Base-by-base conservation (phyloP, 73 alveolate species). In the Durusdinium trenchii region DNA sequence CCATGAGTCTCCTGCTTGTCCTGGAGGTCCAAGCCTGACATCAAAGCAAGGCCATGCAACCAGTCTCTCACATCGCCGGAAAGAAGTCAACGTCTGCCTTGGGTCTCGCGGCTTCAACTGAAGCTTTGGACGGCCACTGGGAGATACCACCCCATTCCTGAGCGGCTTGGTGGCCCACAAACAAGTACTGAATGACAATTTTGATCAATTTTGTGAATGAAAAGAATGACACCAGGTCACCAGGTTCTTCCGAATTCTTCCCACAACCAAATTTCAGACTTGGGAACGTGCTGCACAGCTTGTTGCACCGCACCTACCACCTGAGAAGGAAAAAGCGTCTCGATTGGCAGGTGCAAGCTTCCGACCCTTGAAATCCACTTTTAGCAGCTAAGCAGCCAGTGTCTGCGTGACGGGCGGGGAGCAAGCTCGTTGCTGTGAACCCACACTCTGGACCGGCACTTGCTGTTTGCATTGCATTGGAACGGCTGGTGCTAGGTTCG, bases 71-170 rank as follows among this genome's bases (percentile, higher is more conserved):
- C 12, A 57, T 16, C 12, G 12, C 32, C 23, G 69, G 32, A 57
- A 79, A 45, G 32, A 16, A 26, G 36, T 47, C 82, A 45, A 12
- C 81, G 78, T 38, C n/a, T n/a, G 40, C 96, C 96, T 89, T 30
- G 96, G 96, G 38, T 89, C 83, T n/a, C 96, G 60, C 3, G 96
- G 85, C 96, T 89, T 89, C 96, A 89, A 35, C 36, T 89, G 96
- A 35, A 89, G 96, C 96, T 89, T 89, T 0, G 96, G 96, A 48
- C 96, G 86, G n/a, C 96, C 96, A 47, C 86, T 64, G 57, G 96
- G 96, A 6, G 96, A 89, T 50, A 64, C 85, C n/a, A 71, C 96
- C 5, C 96, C 96, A 45, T 69, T 78, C 96, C 96, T 89, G 38
- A 46, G 62, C 64, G 23, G n/a, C n/a, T n/a, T n/a, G n/a, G n/a